Conservation (phyloP, 768 basidiomycete genomes). For the Podaxis sp. region DNA sequence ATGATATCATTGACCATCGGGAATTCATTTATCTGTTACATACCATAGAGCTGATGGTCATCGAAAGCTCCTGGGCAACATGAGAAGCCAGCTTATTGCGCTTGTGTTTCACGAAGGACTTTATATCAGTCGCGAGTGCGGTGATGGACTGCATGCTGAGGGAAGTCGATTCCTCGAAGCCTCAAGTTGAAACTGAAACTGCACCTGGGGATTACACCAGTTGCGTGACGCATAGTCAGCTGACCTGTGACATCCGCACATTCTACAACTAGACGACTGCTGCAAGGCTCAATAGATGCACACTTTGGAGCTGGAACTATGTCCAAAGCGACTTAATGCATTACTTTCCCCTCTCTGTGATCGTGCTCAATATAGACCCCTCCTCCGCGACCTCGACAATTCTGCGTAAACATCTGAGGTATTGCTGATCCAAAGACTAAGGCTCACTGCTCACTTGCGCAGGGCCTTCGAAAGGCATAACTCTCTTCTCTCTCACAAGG, state of each 20-base stretch:
- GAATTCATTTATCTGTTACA: neutral
- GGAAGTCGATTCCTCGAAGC: neutral
- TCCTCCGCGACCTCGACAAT: neutral
- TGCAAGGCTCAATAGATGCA: neutral
- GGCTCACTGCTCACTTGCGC: neutral
- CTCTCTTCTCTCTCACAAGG: neutral
- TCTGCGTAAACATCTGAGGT: slow-evolving; percentile 4
- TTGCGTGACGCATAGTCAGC: neutral
- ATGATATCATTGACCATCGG: neutral
- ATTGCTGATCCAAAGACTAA: neutral
- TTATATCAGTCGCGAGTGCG: neutral
- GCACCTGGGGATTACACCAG: too few relatives aligned
- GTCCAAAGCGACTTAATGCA: neutral
- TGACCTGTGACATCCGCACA: slow-evolving; percentile 7
- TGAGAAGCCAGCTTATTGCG: neutral
- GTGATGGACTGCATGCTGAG: slow-evolving; percentile 3
- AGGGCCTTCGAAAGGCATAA: neutral
- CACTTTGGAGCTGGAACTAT: neutral
- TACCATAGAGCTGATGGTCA: neutral
- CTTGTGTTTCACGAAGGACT: neutral
- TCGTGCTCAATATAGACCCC: neutral
- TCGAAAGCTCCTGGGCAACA: neutral
- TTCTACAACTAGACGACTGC: neutral
- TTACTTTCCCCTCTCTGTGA: neutral
- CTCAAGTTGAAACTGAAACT: neutral